These are phyloP conservation scores for Periglandula ipomoeae DNA, from an alignment of 2,329 filamentous ascomycete species.

Conservation along the genomic window DNA sequence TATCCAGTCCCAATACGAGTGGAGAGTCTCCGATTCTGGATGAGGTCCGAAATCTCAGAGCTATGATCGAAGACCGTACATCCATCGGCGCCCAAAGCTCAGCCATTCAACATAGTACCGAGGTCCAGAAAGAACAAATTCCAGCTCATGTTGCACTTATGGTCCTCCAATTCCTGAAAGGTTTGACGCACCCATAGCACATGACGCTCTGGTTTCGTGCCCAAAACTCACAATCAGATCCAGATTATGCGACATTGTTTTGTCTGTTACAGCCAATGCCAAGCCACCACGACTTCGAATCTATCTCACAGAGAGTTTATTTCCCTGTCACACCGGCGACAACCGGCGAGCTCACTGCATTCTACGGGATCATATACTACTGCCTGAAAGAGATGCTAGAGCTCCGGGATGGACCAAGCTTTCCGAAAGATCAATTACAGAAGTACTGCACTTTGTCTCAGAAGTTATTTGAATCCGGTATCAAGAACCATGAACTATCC, in stretches of 20 bases:
- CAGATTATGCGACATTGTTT: background rate
- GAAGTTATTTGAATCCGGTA: background rate
- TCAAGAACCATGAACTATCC: background rate
- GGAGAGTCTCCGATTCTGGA: background rate
- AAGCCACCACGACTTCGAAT: background rate
- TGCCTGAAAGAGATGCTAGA: background rate
- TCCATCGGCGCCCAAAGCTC: background rate
- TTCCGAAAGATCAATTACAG: background rate
- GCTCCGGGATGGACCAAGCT: background rate
- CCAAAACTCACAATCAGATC: background rate
- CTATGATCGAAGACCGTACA: background rate
- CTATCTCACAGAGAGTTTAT: background rate
- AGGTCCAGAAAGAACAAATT: background rate
- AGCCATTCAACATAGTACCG: background rate
- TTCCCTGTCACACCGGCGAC: background rate
- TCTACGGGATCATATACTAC: background rate
- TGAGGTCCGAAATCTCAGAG: background rate
- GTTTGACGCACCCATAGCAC: background rate
- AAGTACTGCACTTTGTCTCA: background rate
- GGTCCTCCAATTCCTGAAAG: background rate
- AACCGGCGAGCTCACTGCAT: background rate
- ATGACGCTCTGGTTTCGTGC: background rate
- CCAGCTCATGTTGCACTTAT: background rate
- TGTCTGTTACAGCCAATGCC: background rate
- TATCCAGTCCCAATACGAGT: background rate